phyloP scores from a whole-genome alignment of 495 filamentous ascomycete species.

The Podospora didyma region DNA sequence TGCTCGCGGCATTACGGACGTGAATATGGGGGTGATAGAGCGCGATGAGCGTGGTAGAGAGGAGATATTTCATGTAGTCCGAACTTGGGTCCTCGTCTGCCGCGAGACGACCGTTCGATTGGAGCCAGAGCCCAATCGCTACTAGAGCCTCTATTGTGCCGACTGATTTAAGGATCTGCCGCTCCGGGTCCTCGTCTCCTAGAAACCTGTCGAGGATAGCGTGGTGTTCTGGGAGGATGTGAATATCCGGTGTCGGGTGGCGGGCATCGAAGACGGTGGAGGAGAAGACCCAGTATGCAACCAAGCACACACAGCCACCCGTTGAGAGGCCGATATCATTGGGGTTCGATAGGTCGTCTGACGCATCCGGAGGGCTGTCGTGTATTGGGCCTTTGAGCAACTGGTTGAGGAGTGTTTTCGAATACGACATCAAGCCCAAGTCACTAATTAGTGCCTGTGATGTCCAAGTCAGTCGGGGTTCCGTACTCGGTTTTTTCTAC shows the following conservation, averaged over 20 bases:
- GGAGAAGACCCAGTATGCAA: constrained; percentile 54
- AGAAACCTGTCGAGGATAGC: constrained; percentile 58
- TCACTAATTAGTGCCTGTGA: constrained; percentile 67
- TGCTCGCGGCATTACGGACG: constrained; percentile 68
- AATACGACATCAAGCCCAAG: constrained; percentile 45
- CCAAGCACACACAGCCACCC: constrained; percentile 61
- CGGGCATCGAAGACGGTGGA: constrained; percentile 48
- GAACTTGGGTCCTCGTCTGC: constrained; percentile 21
- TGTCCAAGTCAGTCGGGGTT: constrained; percentile 6
- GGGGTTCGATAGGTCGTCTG: constrained; percentile 40
- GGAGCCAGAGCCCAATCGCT: constrained; percentile 49
- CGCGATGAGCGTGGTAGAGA: constrained; percentile 61
- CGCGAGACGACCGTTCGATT: constrained; percentile 31
- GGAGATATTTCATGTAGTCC: constrained; percentile 53
- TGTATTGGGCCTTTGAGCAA: constrained; percentile 26
- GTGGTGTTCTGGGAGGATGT: constrained; percentile 63
- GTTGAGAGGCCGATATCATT: constrained; percentile 72
- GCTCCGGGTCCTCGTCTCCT: constrained; percentile 38
- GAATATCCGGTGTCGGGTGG: constrained; percentile 39
- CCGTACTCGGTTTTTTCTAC: neutral
- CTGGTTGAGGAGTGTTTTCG: constrained; percentile 25
- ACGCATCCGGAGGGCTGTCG: constrained; percentile 32
- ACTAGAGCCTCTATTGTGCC: constrained; percentile 46
- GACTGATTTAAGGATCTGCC: constrained; percentile 28
- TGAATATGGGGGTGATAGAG: constrained; percentile 63